These are phyloP conservation scores for Penicillium desertorum DNA, from an alignment of 495 filamentous ascomycete species.

Conservation along the genomic window DNA sequence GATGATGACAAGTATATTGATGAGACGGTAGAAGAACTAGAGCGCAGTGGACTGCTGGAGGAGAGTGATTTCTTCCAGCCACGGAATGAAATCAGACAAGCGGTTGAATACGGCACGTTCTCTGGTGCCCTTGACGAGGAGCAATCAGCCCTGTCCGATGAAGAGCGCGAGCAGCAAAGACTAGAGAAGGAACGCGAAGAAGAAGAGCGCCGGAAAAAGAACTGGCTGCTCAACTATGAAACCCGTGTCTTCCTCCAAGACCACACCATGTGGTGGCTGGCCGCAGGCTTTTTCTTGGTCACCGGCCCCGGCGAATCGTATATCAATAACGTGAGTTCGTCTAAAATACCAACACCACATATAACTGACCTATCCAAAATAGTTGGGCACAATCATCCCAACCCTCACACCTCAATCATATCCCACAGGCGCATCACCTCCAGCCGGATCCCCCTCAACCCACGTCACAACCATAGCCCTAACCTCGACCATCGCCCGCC, in stretches of 20 bases:
- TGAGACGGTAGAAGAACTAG: conserved; percentile 79
- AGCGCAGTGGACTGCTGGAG: conserved; percentile 79
- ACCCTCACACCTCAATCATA: conserved; percentile 69
- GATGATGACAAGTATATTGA: conserved; percentile 70
- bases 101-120: conserved; percentile 56
- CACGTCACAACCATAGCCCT: conserved; percentile 90
- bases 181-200: conserved; percentile 55
- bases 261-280: conserved; percentile 92
- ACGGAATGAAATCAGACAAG: conserved; percentile 35
- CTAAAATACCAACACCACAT: background rate
- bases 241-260: conserved; percentile 81
- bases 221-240: conserved; percentile 82
- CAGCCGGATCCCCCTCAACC: conserved; percentile 70
- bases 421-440: conserved; percentile 46
- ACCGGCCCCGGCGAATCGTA: conserved; percentile 94
- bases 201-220: conserved; percentile 73
- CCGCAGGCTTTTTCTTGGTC: conserved; percentile 87
- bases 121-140: conserved; percentile 26
- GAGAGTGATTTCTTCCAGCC: conserved; percentile 62
- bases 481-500: conserved; percentile 84
- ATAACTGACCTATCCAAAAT: conserved; percentile 4
- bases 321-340: conserved; percentile 73
- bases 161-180: conserved; percentile 45
- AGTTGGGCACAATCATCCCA: conserved; percentile 85
- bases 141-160: conserved; percentile 43